Conservation (phyloP, 257 asterid genomes). For the Capsicum pubescens region DNA sequence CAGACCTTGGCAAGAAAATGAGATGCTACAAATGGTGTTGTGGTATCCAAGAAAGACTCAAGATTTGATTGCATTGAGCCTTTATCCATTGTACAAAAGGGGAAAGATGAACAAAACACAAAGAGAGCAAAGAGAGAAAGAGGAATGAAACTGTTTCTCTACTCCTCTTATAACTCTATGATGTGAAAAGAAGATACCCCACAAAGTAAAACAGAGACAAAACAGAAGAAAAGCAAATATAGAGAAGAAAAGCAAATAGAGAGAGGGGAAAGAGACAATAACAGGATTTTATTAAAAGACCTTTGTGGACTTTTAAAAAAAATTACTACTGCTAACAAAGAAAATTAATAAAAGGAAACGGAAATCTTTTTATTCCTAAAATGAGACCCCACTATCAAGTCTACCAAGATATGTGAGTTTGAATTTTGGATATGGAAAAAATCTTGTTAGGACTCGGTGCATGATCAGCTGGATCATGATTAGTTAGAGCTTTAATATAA, state of each 20-base stretch:
- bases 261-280: constrained; percentile 59
- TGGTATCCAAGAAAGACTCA: constrained; percentile 45
- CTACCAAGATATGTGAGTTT: too few species aligned
- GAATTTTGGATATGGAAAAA: too few species aligned
- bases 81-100: constrained; percentile 37
- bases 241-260: constrained; percentile 37
- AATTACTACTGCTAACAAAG: neutral
- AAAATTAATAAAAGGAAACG: constrained; percentile 36
- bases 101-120: constrained; percentile 5
- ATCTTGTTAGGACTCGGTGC: too few species aligned
- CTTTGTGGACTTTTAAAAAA: constrained; percentile 51
- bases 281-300: constrained; percentile 71
- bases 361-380: constrained; percentile 41
- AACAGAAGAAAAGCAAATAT: constrained; percentile 25
- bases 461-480: too few species aligned
- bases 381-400: constrained; percentile 37
- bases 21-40: constrained; percentile 52
- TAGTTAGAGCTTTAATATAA: too few species aligned
- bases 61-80: constrained; percentile 51
- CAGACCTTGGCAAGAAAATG: constrained; percentile 53
- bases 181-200: constrained; percentile 45
- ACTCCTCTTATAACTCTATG: constrained; percentile 39
- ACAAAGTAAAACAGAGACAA: constrained; percentile 17
- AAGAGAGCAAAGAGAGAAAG: constrained; percentile 26
- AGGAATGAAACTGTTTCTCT: constrained; percentile 50